These are phyloP conservation scores for Madurella fahalii DNA, from an alignment of 2,329 filamentous ascomycete species.

Conservation along the genomic window DNA sequence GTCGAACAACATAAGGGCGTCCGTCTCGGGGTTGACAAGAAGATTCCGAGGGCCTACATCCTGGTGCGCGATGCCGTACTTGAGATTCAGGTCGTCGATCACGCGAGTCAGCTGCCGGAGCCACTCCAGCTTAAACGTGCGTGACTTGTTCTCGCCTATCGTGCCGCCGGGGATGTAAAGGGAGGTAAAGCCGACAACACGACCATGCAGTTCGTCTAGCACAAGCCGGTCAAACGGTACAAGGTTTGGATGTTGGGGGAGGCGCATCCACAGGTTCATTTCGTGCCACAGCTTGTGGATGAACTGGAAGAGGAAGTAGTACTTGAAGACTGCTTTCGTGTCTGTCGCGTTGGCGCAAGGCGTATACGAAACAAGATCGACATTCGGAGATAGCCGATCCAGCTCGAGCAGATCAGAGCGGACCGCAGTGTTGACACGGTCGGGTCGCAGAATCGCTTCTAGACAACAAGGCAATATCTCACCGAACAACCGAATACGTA, in stretches of 20 bases:
- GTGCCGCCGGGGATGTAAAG: constrained; percentile 33
- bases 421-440: constrained; percentile 2
- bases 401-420: constrained; percentile 15
- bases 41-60: not conserved
- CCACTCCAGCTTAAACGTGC: constrained; percentile 18
- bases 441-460: no score
- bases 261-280: constrained; percentile 33
- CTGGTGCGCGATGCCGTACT: constrained; percentile 1
- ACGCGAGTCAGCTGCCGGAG: constrained; percentile 14
- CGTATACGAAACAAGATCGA: constrained; percentile 18
- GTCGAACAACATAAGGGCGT: constrained; percentile 1
- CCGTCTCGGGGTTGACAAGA: not conserved
- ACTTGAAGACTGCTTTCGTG: constrained; percentile 33
- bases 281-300: constrained; percentile 32
- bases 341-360: constrained; percentile 1
- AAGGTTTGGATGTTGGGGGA: constrained; percentile 37
- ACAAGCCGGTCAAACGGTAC: constrained; percentile 34
- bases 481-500: no score
- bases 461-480: no score
- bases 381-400: constrained; percentile 10
- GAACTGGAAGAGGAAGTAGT: constrained; percentile 29
- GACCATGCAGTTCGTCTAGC: constrained; percentile 31
- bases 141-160: constrained; percentile 9
- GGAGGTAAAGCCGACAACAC: constrained; percentile 37
- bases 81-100: constrained; percentile 2